Evolutionary conservation across 1,139 yeast species (phyloP).

Genomic region (Geotrichum australiense): DNA sequence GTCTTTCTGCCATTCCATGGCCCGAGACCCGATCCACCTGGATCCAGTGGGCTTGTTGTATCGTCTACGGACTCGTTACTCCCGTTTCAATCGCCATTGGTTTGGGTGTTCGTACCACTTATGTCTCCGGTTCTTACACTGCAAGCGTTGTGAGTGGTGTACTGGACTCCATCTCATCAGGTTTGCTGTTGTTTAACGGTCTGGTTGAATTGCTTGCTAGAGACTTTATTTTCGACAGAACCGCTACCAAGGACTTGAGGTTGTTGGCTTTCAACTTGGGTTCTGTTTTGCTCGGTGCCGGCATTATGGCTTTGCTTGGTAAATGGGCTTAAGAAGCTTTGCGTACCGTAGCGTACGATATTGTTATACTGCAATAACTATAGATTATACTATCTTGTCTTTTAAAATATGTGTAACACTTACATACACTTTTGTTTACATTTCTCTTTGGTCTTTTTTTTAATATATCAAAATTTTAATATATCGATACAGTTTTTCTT

Average conservation of each 20-base stretch:
- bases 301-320: slow-evolving; percentile 78
- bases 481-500: no score
- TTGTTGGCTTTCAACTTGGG: slow-evolving; percentile 31
- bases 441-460: no score
- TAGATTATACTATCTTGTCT: no score
- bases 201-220: slow-evolving; percentile 79
- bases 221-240: slow-evolving; percentile 56
- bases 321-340: slow-evolving; percentile 73
- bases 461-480: no score
- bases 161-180: slow-evolving; percentile 80
- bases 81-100: slow-evolving; percentile 82
- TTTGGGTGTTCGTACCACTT: slow-evolving; percentile 66
- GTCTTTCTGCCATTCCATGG: slow-evolving; percentile 57
- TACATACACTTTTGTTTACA: no score
- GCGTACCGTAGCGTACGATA: no score
- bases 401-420: no score
- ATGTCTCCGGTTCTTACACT: slow-evolving; percentile 49
- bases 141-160: slow-evolving; percentile 68
- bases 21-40: slow-evolving; percentile 29
- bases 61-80: slow-evolving; percentile 57
- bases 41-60: slow-evolving; percentile 57
- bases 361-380: no score
- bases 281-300: slow-evolving; percentile 49
- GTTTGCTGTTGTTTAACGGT: slow-evolving; percentile 75
- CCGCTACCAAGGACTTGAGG: slow-evolving; percentile 26